Conservation (phyloP, 139 green algal genomes). For the Micractinium conductrix region DNA sequence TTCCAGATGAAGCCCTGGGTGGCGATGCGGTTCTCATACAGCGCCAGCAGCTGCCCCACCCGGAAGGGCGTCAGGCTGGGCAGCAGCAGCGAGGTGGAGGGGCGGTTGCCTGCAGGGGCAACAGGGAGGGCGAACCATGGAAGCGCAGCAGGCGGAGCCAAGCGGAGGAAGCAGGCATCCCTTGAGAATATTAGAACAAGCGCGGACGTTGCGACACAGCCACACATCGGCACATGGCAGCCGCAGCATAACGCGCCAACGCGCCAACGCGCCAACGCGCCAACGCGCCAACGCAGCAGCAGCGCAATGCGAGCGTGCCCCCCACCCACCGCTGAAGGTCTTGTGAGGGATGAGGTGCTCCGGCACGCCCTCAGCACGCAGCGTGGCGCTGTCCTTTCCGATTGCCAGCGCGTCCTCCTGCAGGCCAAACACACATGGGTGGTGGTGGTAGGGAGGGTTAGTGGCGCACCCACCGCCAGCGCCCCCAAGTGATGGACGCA, state of each 20-base stretch:
- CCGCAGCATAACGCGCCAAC: no score
- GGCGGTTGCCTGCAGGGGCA: slow-evolving; percentile 81
- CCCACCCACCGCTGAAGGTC: slow-evolving; percentile 58
- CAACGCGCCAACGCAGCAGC: no score
- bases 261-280: no score
- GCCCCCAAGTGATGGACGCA: no score
- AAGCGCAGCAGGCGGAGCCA: no score
- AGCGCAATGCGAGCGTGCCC: no score
- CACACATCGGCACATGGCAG: no score
- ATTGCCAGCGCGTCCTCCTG: slow-evolving; percentile 89
- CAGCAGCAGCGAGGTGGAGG: slow-evolving; percentile 92
- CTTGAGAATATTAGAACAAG: no score
- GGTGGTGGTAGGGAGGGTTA: no score
- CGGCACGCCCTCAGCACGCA: slow-evolving; percentile 84
- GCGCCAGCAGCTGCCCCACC: slow-evolving; percentile 93
- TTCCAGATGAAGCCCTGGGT: slow-evolving; percentile 96
- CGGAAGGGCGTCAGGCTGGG: slow-evolving; percentile 92
- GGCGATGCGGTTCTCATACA: slow-evolving; percentile 98
- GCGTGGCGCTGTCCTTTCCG: slow-evolving; percentile 89
- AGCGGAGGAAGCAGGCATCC: no score
- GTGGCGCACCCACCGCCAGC: no score
- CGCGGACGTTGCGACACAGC: no score
- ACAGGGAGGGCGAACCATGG: background rate
- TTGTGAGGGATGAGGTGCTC: slow-evolving; percentile 96
- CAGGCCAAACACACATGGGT: background rate